phyloP scores from a whole-genome alignment of 2,329 filamentous ascomycete species.

The Cordyceps fumosorosea region DNA sequence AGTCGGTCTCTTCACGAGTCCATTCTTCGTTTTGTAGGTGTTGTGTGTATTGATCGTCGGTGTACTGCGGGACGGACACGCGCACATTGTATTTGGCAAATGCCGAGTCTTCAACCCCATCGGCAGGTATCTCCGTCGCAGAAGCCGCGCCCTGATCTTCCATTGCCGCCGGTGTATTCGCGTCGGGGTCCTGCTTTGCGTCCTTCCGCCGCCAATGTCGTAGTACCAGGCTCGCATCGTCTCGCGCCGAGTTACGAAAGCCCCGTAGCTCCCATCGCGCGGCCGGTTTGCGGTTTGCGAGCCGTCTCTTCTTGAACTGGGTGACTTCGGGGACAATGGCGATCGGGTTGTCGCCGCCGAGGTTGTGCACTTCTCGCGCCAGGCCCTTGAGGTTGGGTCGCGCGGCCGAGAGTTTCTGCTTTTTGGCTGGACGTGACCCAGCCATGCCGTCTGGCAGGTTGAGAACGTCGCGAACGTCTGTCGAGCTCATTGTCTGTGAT shows the following conservation, averaged over 20 bases:
- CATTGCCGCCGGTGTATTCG: conserved; percentile 11
- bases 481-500: conserved; percentile 34
- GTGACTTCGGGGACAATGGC: conserved; percentile 56
- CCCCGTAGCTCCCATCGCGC: conserved; percentile 59
- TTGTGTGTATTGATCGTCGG: conserved; percentile 76
- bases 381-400: conserved; percentile 56
- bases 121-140: conserved; percentile 5
- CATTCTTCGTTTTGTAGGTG: conserved; percentile 70
- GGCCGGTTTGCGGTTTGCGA: conserved; percentile 48
- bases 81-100: conserved; percentile 88
- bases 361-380: conserved; percentile 58
- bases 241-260: conserved; percentile 73
- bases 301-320: conserved; percentile 52
- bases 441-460: conserved; percentile 60
- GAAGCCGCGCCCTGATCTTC: conserved; percentile 21
- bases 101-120: conserved; percentile 48
- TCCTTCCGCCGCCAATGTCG: conserved; percentile 73
- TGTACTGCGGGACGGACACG: conserved; percentile 73
- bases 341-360: conserved; percentile 61
- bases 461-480: conserved; percentile 83
- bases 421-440: conserved; percentile 59
- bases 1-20: conserved; percentile 91
- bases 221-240: conserved; percentile 60
- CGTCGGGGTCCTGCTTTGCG: conserved; percentile 33
- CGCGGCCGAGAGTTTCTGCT: conserved; percentile 61